A percentile compares a stretch with the other conserved stretches of the same genome.
Evolutionary conservation across 768 basidiomycete genomes (phyloP).

Genomic region (Pulveroboletus sp.): DNA sequence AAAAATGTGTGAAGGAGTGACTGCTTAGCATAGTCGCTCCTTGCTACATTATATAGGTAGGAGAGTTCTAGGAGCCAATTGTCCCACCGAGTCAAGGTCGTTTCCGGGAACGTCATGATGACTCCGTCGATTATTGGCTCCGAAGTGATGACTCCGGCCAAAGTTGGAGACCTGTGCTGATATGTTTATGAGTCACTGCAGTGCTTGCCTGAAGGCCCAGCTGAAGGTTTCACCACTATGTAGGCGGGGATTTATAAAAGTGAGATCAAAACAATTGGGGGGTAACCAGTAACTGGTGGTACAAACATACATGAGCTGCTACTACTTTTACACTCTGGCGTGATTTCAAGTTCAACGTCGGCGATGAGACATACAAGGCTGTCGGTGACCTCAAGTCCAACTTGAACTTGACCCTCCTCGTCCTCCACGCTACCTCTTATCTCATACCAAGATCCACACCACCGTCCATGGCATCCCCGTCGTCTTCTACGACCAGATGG

Average conservation of each 20-base stretch:
- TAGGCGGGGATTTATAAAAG: no score
- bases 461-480: conserved; percentile 34
- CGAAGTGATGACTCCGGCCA: conserved; percentile 10
- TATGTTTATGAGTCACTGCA: no score
- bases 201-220: no score
- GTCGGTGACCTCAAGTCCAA: no score
- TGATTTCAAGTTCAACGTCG: no score
- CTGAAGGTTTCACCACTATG: no score
- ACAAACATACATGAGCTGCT: no score
- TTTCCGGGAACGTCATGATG: not conserved
- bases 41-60: conserved; percentile 13
- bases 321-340: no score
- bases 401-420: no score
- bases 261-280: no score
- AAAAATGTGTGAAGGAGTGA: not conserved
- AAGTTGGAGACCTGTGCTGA: not conserved
- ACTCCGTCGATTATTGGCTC: conserved; percentile 2
- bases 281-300: no score
- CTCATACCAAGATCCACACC: conserved; percentile 31
- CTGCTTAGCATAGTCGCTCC: not conserved
- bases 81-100: conserved; percentile 8
- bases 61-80: not conserved
- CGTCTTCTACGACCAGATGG: conserved; percentile 50
- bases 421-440: conserved; percentile 29
- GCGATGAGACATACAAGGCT: no score